A percentile compares a stretch with the other conserved stretches of the same genome.
Evolutionary conservation across 2,329 filamentous ascomycete genomes (phyloP).

Genomic region (Penicillium sumatraense): DNA sequence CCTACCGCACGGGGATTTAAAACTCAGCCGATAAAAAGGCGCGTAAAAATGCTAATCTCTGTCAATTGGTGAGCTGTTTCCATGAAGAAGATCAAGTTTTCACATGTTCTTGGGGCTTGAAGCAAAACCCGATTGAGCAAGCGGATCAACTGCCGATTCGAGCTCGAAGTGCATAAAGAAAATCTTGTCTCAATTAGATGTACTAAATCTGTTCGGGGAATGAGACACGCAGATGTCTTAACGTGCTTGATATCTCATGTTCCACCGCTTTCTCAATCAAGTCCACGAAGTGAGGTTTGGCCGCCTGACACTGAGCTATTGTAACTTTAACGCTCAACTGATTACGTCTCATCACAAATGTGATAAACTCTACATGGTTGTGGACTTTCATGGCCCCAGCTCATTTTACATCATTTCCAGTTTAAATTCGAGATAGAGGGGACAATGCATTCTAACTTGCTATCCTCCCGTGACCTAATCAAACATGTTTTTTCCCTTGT

Average conservation of each 20-base stretch:
- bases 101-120: background rate
- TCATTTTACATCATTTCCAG: no score
- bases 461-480: no score
- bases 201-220: slow-evolving; percentile 2
- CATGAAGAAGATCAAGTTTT: background rate
- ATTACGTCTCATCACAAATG: background rate
- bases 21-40: background rate
- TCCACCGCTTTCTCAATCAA: background rate
- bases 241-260: slow-evolving; percentile 3
- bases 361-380: background rate
- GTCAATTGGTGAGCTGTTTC: background rate
- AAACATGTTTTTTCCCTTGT: no score
- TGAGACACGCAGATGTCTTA: background rate
- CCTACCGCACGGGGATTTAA: background rate
- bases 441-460: no score
- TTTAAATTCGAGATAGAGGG: no score
- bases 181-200: background rate
- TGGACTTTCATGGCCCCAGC: background rate
- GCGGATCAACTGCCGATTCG: background rate
- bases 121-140: background rate
- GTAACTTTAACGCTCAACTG: background rate
- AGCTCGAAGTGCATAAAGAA: background rate
- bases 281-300: no score
- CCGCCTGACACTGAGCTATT: no score
- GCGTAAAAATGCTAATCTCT: background rate